phyloP scores from a whole-genome alignment of 2,329 filamentous ascomycete species.

The Exophiala alcalophila region DNA sequence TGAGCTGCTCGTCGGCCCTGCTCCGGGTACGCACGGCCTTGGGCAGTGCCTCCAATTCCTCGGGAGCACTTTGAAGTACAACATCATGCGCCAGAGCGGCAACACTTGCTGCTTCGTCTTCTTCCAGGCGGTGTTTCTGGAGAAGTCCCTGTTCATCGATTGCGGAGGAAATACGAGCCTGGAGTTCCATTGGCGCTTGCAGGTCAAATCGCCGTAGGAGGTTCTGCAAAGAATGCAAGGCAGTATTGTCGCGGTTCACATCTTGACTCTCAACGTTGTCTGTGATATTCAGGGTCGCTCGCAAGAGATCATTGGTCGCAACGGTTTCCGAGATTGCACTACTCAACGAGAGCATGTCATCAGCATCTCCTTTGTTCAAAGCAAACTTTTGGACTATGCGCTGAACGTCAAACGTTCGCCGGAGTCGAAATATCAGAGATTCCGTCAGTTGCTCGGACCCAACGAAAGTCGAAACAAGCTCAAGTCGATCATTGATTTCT shows the following conservation, averaged over 20 bases:
- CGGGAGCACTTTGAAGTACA: conserved; percentile 62
- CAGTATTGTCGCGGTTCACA: conserved; percentile 30
- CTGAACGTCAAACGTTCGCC: conserved; percentile 77
- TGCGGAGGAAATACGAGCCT: conserved; percentile 66
- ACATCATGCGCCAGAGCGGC: conserved; percentile 71
- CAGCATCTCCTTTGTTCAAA: conserved; percentile 83
- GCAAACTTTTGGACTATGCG: conserved; percentile 92
- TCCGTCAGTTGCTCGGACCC: conserved; percentile 66
- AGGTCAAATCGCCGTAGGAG: conserved; percentile 63
- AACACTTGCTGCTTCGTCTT: conserved; percentile 67
- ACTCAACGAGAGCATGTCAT: conserved; percentile 81
- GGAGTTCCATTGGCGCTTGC: conserved; percentile 64
- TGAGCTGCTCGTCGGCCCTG: conserved; percentile 31
- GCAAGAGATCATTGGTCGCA: conserved; percentile 49
- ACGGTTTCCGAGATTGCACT: conserved; percentile 75
- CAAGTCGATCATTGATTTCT: conserved; percentile 73
- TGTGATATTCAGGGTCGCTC: conserved; percentile 28
- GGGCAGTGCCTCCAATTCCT: conserved; percentile 56
- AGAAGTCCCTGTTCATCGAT: conserved; percentile 93
- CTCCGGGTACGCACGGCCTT: conserved; percentile 44
- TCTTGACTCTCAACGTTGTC: conserved; percentile 25
- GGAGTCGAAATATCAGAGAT: conserved; percentile 64
- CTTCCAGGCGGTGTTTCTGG: conserved; percentile 73
- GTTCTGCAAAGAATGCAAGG: conserved; percentile 30
- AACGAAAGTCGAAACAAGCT: conserved; percentile 76